phyloP scores from a whole-genome alignment of 495 filamentous ascomycete species.

The Aspergillus sclerotioniger region DNA sequence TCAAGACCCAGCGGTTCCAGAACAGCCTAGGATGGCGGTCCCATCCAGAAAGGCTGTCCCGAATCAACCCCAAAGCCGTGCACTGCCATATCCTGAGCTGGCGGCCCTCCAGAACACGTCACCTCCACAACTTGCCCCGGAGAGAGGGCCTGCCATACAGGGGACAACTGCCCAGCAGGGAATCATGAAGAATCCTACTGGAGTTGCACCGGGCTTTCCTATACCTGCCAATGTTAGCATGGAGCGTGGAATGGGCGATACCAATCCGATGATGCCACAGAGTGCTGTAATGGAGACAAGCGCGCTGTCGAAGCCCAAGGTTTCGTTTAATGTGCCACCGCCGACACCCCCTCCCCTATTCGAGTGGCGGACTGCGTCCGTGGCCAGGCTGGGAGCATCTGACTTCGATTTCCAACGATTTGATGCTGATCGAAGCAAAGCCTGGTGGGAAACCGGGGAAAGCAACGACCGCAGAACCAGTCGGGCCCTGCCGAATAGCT shows the following conservation, averaged over 20 bases:
- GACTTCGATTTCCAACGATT: conserved; percentile 46
- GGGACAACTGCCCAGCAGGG: background rate
- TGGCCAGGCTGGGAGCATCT: conserved; percentile 31
- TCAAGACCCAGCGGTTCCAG: background rate
- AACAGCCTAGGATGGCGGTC: background rate
- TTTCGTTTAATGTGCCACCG: conserved; percentile 50
- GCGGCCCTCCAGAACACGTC: background rate
- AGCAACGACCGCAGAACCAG: conserved; percentile 39
- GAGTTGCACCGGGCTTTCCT: background rate
- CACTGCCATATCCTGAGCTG: background rate
- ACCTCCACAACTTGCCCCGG: background rate
- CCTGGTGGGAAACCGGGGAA: conserved; percentile 46
- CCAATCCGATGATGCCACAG: conserved; percentile 17
- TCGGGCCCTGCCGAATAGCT: conserved; percentile 39
- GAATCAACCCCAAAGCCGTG: background rate
- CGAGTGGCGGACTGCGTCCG: conserved; percentile 43
- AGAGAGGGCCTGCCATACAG: background rate
- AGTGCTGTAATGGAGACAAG: conserved; percentile 22
- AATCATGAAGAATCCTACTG: background rate
- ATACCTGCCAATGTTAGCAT: conserved; percentile 7
- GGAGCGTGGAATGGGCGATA: conserved; percentile 19
- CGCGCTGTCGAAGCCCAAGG: conserved; percentile 38
- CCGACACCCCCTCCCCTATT: conserved; percentile 46
- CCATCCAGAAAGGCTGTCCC: background rate
- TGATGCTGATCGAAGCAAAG: conserved; percentile 42